phyloP scores from a whole-genome alignment of 1,284 basidiomycete species.

The Cutaneotrichosporon arboriforme region DNA sequence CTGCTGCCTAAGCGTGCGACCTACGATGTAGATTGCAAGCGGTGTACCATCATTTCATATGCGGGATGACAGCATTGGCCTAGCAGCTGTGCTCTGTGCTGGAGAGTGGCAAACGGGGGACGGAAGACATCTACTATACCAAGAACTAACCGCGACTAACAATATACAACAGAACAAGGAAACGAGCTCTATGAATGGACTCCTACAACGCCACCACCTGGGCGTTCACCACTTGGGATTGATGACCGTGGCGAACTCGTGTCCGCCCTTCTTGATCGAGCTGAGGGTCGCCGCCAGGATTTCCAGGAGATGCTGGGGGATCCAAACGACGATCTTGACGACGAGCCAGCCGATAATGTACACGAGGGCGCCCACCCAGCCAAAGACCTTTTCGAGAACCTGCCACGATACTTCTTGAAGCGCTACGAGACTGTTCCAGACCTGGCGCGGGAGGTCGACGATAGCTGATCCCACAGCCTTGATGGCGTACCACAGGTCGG shows the following conservation, averaged over 20 bases:
- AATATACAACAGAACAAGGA: background rate
- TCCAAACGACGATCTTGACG: background rate
- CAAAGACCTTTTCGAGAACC: background rate
- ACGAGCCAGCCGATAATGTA: background rate
- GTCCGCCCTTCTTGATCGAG: background rate
- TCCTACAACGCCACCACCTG: background rate
- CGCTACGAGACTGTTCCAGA: background rate
- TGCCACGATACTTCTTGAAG: background rate
- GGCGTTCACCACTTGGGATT: slow-evolving; percentile 6
- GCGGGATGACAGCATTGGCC: slow-evolving; percentile 21
- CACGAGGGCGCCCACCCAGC: background rate
- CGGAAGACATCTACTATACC: too few species aligned
- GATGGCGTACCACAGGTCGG: background rate
- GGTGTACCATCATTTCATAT: slow-evolving; percentile 17
- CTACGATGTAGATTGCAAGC: slow-evolving; percentile 3
- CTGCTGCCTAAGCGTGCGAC: slow-evolving; percentile 24
- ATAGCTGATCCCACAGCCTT: background rate
- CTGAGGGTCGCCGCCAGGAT: background rate
- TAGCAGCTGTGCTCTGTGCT: background rate
- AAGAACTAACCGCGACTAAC: too few species aligned
- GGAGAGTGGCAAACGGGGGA: too few species aligned
- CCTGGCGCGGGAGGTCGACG: background rate
- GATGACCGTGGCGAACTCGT: slow-evolving; percentile 4
- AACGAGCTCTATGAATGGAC: background rate
- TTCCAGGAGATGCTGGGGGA: background rate